Conservation (phyloP, 495 filamentous ascomycete species). For the Chaetomidium leptoderma region DNA sequence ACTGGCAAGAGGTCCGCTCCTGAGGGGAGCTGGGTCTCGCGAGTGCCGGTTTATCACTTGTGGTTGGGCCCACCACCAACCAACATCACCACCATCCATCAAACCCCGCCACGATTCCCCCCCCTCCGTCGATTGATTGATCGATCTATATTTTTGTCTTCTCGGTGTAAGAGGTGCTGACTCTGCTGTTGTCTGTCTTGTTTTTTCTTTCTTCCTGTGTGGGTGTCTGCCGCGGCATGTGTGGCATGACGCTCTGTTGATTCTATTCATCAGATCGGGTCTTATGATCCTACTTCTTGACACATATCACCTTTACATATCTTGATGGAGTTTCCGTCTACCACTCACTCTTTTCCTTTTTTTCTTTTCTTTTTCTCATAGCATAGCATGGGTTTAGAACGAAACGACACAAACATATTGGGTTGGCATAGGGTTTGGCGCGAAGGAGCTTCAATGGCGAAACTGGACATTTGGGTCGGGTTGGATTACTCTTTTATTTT, state of each 20-base stretch:
- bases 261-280: slow-evolving; percentile 13
- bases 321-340: slow-evolving; percentile 5
- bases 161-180: slow-evolving; percentile 28
- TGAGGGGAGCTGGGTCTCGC: slow-evolving; percentile 28
- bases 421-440: slow-evolving; percentile 7
- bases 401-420: slow-evolving; percentile 26
- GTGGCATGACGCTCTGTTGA: slow-evolving; percentile 1
- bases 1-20: slow-evolving; percentile 62
- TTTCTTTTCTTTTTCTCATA: slow-evolving; percentile 13
- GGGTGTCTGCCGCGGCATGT: neutral
- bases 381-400: slow-evolving; percentile 38
- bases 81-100: slow-evolving; percentile 1
- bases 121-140: slow-evolving; percentile 20
- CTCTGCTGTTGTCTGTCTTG: slow-evolving; percentile 25
- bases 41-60: slow-evolving; percentile 46
- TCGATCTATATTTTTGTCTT: slow-evolving; percentile 14
- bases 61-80: slow-evolving; percentile 42
- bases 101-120: neutral
- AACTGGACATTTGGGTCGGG: slow-evolving; percentile 31
- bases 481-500: slow-evolving; percentile 21
- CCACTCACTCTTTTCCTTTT: slow-evolving; percentile 9
- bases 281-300: too few relatives aligned
- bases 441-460: slow-evolving; percentile 10
- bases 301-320: slow-evolving; percentile 20
- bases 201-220: slow-evolving; percentile 10